Base-by-base conservation (phyloP, 2,329 filamentous ascomycete species). In the Fusarium pilosicola region DNA sequence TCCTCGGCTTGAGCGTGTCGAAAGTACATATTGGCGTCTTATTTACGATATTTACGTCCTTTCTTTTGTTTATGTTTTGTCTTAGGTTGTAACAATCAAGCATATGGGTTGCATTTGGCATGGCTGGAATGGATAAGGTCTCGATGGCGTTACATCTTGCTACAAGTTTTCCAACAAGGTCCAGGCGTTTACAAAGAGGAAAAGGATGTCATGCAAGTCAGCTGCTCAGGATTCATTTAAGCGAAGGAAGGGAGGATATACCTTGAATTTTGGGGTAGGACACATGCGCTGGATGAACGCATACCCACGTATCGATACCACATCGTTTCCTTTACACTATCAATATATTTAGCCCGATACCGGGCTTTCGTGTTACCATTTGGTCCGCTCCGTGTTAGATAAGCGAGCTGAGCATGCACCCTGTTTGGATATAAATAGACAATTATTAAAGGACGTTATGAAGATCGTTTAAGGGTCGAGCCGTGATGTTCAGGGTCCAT, bases 221-320 rank as follows among this genome's bases (percentile, higher is more conserved):
- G 70, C 70, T 72, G 57, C 51, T 60, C 39, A 39, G 46, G 48
- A 49, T 67, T 62, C 39, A 64, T 69, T 36, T 58, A 45, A 45
- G 49, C 42, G 46, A 51, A 34, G 54, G 56, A 28, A 56, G 54
- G 54, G 54, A 45, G 65, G 55, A 73, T 75, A 75, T 75, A 75
- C 72, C 73, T 73, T 65, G 66, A 46, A 62, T 58, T 63, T 70
- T 65, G 39, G 66, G 60, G 52, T 51, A 67, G 54, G 44, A 46
- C 41, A 68, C 55, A 76, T 76, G 75, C 71, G 75, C 72, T 62
- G 49, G 54, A 68, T 65, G 65, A 71, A 68, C 69, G 67, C 75
- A 76, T 64, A 59, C 61, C 46, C 59, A 74, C 73, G 61, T 76
- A 72, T 70, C 76, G 75, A 77, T 77, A 77, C 75, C 75, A 76